A percentile compares a stretch with the other conserved stretches of the same genome.
phyloP scores from a whole-genome alignment of 208 protist genomes.

The Herpetomonas samuelpessoai region DNA sequence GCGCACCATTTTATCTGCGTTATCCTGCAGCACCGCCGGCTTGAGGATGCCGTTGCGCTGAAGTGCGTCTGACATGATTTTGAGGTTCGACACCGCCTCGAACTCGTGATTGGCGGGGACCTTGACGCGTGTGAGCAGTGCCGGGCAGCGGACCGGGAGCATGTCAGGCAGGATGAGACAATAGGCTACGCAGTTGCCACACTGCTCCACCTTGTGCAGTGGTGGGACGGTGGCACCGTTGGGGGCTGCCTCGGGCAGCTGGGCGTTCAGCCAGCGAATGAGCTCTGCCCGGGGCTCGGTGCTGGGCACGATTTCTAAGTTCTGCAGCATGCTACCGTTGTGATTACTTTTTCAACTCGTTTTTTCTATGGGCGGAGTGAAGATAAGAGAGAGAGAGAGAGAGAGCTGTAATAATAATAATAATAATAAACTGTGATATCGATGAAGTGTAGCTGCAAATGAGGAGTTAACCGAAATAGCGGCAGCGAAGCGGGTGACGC shows the following conservation, averaged over 20 bases:
- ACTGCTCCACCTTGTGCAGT: slow-evolving; percentile 79
- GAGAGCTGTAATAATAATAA: no score
- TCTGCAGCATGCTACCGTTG: slow-evolving; percentile 22
- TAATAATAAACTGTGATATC: no score
- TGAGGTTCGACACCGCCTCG: slow-evolving; percentile 96
- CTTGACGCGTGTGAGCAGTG: slow-evolving; percentile 91
- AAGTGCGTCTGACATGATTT: slow-evolving; percentile 93
- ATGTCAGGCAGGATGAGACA: slow-evolving; percentile 93
- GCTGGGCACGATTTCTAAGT: slow-evolving; percentile 50
- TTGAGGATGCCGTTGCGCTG: slow-evolving; percentile 78
- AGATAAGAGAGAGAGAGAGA: no score
- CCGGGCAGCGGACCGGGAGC: slow-evolving; percentile 71
- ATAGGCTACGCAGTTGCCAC: slow-evolving; percentile 87
- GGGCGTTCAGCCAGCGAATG: slow-evolving; percentile 73
- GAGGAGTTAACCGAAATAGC: no score
- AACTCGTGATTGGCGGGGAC: slow-evolving; percentile 88
- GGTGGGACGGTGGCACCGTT: slow-evolving; percentile 26
- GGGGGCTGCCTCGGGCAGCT: slow-evolving; percentile 28
- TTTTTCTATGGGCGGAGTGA: no score
- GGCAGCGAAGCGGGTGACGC: no score
- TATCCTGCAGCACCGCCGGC: slow-evolving; percentile 65
- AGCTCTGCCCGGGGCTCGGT: slow-evolving; percentile 62
- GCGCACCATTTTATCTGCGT: slow-evolving; percentile 91
- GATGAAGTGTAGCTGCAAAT: no score
- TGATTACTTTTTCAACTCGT: not conserved